These are phyloP conservation scores for Naganishia onofrii DNA, from an alignment of 768 basidiomycete genomes.

Conservation along the genomic window DNA sequence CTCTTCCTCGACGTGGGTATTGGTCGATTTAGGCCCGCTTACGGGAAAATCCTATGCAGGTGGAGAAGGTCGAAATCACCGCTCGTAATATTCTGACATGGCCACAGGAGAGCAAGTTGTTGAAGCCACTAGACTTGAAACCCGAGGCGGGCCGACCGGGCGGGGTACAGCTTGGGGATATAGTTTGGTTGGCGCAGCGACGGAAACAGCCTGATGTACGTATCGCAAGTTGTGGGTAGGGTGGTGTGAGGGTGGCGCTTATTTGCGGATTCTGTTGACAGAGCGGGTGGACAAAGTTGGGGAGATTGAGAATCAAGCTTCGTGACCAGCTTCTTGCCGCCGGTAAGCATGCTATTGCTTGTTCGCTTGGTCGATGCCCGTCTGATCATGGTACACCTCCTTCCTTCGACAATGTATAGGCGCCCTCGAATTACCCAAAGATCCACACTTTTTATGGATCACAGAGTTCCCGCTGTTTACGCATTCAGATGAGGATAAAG, in stretches of 20 bases:
- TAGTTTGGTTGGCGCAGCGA: constrained; percentile 50
- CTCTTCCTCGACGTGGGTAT: no score
- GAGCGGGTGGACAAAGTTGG: constrained; percentile 84
- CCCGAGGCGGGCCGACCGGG: constrained; percentile 39
- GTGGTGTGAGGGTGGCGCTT: background rate
- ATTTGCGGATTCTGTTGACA: constrained; percentile 49
- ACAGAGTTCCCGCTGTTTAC: constrained; percentile 94
- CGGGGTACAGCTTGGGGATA: constrained; percentile 47
- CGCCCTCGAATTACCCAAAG: constrained; percentile 59
- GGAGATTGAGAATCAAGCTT: constrained; percentile 64
- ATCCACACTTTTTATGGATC: constrained; percentile 87
- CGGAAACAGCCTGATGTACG: constrained; percentile 50
- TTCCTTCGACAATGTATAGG: constrained; percentile 56
- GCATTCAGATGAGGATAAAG: constrained; percentile 79
- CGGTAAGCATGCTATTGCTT: constrained; percentile 55
- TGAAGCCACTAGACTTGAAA: constrained; percentile 37
- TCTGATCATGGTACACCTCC: background rate
- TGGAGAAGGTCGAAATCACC: constrained; percentile 48
- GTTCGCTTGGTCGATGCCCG: background rate
- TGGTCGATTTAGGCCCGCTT: background rate
- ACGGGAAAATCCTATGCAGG: constrained; percentile 28
- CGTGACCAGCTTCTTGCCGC: constrained; percentile 65
- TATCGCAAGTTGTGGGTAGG: background rate
- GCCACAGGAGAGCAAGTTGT: constrained; percentile 42
- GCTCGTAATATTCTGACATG: constrained; percentile 42